These are phyloP conservation scores for Cercospora brassicicola DNA, from an alignment of 2,329 filamentous ascomycete genomes.

Conservation along the genomic window DNA sequence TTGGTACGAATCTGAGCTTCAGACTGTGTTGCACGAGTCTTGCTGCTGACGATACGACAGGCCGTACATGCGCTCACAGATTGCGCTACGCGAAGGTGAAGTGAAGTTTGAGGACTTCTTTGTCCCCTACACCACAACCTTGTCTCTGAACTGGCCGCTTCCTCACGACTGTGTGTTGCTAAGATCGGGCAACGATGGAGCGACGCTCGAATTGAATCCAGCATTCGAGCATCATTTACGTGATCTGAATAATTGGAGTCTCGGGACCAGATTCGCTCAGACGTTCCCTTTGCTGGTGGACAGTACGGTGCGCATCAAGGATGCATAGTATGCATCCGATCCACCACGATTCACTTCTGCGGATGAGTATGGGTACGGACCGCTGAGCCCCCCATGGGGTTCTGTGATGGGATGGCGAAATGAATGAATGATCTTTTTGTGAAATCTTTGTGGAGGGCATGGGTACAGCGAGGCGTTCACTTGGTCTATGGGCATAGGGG, in stretches of 20 bases:
- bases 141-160: conserved; percentile 83
- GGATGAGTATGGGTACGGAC: neutral
- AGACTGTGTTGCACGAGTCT: neutral
- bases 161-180: conserved; percentile 68
- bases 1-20: conserved; percentile 50
- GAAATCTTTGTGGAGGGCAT: neutral
- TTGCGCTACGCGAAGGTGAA: conserved; percentile 47
- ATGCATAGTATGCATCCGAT: conserved; percentile 18
- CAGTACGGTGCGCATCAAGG: conserved; percentile 32
- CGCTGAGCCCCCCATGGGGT: neutral
- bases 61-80: conserved; percentile 69
- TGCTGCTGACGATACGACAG: conserved; percentile 29
- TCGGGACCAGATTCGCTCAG: conserved; percentile 57
- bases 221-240: conserved; percentile 80
- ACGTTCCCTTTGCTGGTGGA: conserved; percentile 37
- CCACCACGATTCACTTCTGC: neutral
- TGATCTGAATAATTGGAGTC: conserved; percentile 75
- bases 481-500: neutral
- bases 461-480: neutral
- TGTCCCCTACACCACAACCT: conserved; percentile 72
- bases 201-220: conserved; percentile 75
- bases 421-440: neutral
- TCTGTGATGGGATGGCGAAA: neutral
- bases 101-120: conserved; percentile 75
- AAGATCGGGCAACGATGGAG: conserved; percentile 24